Conservation (phyloP, 1,284 basidiomycete species). For the Cryptococcus floricola region DNA sequence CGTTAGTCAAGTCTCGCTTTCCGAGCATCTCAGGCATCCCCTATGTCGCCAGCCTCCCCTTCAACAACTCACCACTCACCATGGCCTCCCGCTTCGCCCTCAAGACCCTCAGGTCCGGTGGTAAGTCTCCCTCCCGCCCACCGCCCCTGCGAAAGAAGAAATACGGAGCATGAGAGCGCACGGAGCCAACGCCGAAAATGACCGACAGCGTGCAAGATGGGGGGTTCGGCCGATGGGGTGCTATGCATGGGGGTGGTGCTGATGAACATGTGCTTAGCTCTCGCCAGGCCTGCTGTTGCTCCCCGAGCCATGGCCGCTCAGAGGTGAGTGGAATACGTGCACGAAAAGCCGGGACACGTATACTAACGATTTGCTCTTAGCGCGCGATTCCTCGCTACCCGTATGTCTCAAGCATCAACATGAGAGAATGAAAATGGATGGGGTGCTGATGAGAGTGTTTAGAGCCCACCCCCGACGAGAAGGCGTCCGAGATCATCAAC, state of each 20-base stretch:
- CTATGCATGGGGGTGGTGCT: background rate
- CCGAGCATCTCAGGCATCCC: conserved; percentile 4
- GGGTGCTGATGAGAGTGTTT: background rate
- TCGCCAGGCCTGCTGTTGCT: conserved; percentile 28
- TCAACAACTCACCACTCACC: conserved; percentile 21
- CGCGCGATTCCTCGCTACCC: conserved; percentile 42
- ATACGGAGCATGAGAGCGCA: background rate
- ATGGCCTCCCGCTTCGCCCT: conserved; percentile 51
- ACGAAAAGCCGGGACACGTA: background rate
- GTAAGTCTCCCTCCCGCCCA: conserved; percentile 20
- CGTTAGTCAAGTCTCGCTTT: conserved; percentile 2
- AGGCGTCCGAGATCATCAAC: conserved; percentile 87
- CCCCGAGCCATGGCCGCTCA: conserved; percentile 37
- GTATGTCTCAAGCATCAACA: conserved; percentile 20
- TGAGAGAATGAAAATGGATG: background rate
- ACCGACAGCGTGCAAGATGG: conserved; percentile 5
- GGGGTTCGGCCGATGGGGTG: conserved; percentile 4
- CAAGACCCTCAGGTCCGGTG: conserved; percentile 46
- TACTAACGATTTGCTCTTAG: conserved; percentile 12
- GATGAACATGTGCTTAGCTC: conserved; percentile 10
- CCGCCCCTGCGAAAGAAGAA: conserved; percentile 1
- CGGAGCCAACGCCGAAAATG: conserved; percentile 1
- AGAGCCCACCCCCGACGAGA: conserved; percentile 69
- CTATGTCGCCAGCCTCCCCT: conserved; percentile 9
- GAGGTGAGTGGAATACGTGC: conserved; percentile 21